Conservation (phyloP, 768 basidiomycete species). For the Rhodotorula taiwanensis region DNA sequence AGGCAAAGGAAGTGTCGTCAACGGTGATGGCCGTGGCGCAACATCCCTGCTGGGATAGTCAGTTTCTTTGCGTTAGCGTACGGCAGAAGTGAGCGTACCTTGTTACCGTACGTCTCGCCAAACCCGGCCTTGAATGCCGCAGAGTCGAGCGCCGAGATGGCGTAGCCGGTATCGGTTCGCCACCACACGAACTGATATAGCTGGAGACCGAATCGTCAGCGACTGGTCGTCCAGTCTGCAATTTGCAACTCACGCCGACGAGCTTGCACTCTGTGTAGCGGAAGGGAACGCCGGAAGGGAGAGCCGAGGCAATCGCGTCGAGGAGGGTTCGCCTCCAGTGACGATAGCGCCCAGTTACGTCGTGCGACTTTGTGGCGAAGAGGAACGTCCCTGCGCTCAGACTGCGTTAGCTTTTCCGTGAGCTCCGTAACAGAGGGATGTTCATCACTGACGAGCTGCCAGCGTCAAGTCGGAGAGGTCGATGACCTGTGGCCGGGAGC, state of each 20-base stretch:
- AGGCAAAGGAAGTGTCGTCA: slow-evolving; percentile 85
- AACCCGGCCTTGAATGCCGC: slow-evolving; percentile 92
- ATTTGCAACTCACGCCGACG: slow-evolving; percentile 63
- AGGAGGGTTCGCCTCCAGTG: slow-evolving; percentile 76
- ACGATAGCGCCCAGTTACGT: slow-evolving; percentile 77
- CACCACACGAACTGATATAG: too few species aligned
- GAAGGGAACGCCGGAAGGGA: too few species aligned
- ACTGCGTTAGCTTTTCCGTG: background rate
- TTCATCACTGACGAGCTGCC: slow-evolving; percentile 55
- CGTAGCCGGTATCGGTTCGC: too few species aligned
- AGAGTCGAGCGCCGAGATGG: too few species aligned
- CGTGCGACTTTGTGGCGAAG: slow-evolving; percentile 70
- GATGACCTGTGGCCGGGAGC: slow-evolving; percentile 50
- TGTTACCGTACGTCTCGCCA: slow-evolving; percentile 86
- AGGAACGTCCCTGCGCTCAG: slow-evolving; percentile 67
- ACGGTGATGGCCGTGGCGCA: slow-evolving; percentile 71
- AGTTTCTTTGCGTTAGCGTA: too few species aligned
- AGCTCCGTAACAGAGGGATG: too few species aligned
- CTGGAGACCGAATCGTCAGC: too few species aligned
- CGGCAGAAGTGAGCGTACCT: slow-evolving; percentile 49
- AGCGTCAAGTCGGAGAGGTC: slow-evolving; percentile 85
- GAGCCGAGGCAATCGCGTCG: slow-evolving; percentile 60
- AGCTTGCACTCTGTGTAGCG: too few species aligned
- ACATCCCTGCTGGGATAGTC: too few species aligned
- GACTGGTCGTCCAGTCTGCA: too few species aligned